Evolutionary conservation across 768 basidiomycete species (phyloP), one percentile per base, ranked within the genome.

Genomic region (Dictyophora rubrovolvata): DNA sequence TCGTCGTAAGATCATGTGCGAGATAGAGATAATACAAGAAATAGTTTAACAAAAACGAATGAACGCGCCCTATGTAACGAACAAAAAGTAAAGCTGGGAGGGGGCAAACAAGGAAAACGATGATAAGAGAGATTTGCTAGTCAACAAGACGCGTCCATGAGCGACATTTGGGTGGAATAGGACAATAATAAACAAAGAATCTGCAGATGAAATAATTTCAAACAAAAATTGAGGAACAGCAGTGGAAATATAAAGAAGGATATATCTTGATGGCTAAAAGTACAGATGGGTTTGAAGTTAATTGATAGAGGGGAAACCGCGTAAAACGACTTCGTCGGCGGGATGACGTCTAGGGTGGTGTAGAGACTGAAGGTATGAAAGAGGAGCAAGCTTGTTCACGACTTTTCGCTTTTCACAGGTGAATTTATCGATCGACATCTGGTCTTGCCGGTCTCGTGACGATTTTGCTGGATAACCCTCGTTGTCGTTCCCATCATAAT

Each of bases 331-430:
- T 53, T 59, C 57, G 50, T 59, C 57, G 8, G 50, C 57, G 21
- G 57, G 57, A 20, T 52, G 49, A 50, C 57, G 57, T 59, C 57
- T 59, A 59, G 57, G 57, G n/a, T 59, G 49, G 36, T 59, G 57
- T 21, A 59, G 49, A 16, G 57, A 59, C 17, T 59, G 57, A 28
- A 59, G 57, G 33, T 59, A 59, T 16, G 57, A 52, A 21, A 59
- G 35, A 21, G 57, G 57, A 11, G 57, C 57, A 23, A 59, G 57
- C 10, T 33, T 33, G 20, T 46, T 18, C 14, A 9, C n/a, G 14
- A 56, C 55, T n/a, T 18, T 52, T 20, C 47, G 23, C 22, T 59
- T 42, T 16, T 59, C 23, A 34, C 17, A 28, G 42, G 57, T 5
- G 35, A 53, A 53, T 42, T 42, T 42, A n/a, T 42, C n/a, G n/a